Base-by-base conservation (phyloP, 2,329 filamentous ascomycete genomes). In the Didymella lethalis region DNA sequence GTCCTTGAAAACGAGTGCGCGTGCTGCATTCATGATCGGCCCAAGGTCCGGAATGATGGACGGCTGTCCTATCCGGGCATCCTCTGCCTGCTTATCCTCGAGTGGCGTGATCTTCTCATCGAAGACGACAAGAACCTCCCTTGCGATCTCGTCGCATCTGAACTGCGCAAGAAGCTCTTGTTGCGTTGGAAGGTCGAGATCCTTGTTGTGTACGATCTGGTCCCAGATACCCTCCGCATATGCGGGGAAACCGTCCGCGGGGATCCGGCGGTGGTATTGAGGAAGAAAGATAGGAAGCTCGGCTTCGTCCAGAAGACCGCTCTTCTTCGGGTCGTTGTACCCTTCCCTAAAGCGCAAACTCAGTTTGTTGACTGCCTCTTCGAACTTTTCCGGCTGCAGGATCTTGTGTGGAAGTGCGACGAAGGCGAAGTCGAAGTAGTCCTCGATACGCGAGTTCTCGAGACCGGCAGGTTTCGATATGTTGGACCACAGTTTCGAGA, bases 371-470 rank as follows among this genome's bases (percentile, higher is more conserved):
- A 96, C 90, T 73, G 96, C 93, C 36, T 86, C 81, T 36, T 90
- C 83, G 72, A 99, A 99, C 77, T 93, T 91, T 25, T 98, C 93
- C 3, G 91, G 93, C 74, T 98, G 94, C 53, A 98, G 85, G 61
- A 97, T 93, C 82, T 99, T 99, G 83, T 99, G 95, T 4, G 95
- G 95, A 23, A 99, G 85, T 0, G 94, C 93, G 47, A 93, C 92
- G 73, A 99, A 99, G 54, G 93, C 93, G 78, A 99, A 98, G 80
- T 99, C 95, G 72, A 99, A 99, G 81, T 98, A 99, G 75, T 99
- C 94, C 69, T 95, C 91, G 65, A 99, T 98, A 57, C 85, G 88
- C 20, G 94, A 94, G 66, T 88, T 88, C 75, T 99, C 95, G 56
- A 98, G 84, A 0, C 94, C 94, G 31, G 88, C 80, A 4, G 95